These are phyloP conservation scores for Tulasnella sp. DNA, from an alignment of 768 basidiomycete genomes.

Conservation along the genomic window DNA sequence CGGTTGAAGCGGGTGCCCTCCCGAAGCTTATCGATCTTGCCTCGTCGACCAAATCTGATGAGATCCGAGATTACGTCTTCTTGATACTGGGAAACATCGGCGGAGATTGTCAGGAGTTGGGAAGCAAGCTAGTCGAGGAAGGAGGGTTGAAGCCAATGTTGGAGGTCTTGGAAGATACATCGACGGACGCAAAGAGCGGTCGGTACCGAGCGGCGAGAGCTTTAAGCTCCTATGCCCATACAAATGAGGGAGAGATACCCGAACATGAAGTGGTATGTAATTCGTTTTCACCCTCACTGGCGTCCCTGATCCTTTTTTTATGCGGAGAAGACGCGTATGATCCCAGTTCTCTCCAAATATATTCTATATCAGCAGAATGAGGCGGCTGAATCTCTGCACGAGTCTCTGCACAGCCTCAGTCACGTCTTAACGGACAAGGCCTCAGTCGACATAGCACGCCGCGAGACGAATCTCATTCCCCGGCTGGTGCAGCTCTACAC, in stretches of 20 bases:
- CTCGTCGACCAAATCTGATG: neutral
- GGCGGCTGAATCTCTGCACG: neutral
- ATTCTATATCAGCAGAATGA: neutral
- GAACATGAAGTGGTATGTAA: neutral
- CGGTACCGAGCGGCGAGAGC: neutral
- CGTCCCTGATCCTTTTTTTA: neutral
- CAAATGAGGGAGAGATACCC: neutral
- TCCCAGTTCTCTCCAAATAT: neutral
- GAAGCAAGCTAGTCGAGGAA: neutral
- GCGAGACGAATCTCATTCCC: neutral
- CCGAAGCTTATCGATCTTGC: neutral
- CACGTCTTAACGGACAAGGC: neutral
- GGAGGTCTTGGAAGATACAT: neutral
- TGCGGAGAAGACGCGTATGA: neutral
- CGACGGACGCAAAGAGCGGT: neutral
- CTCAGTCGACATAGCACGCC: neutral
- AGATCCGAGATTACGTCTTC: neutral
- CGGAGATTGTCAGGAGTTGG: neutral
- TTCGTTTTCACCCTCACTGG: neutral
- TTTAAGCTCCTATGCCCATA: neutral
- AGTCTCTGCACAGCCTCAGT: neutral
- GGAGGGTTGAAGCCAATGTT: neutral
- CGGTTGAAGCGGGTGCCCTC: neutral
- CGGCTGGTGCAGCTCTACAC: neutral
- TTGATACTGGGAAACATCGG: neutral